Evolutionary conservation across 805 yeast genomes (phyloP).

Genomic region (Candida sonorensis): DNA sequence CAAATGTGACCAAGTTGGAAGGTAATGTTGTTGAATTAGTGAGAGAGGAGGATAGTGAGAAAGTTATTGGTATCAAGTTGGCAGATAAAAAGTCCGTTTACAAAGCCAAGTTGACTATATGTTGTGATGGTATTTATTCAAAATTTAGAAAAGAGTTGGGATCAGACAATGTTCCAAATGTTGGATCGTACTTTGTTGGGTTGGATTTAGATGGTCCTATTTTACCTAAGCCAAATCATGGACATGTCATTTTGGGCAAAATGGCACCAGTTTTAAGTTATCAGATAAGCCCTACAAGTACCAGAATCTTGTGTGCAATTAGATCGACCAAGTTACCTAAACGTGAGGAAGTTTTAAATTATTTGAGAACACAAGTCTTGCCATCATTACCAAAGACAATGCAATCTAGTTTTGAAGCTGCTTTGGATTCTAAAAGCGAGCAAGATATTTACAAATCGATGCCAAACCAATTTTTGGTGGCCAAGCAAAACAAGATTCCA

Average conservation of each 20-base stretch:
- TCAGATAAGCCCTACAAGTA: slow-evolving; percentile 76
- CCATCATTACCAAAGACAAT: slow-evolving; percentile 61
- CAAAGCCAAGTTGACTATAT: slow-evolving; percentile 59
- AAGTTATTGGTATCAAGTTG: slow-evolving; percentile 73
- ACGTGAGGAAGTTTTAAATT: slow-evolving; percentile 43
- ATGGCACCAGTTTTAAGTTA: slow-evolving; percentile 87
- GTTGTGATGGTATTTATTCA: slow-evolving; percentile 93
- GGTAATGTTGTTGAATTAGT: slow-evolving; percentile 74
- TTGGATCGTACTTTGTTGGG: slow-evolving; percentile 85
- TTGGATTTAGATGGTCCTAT: slow-evolving; percentile 65
- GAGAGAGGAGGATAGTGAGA: slow-evolving; percentile 36
- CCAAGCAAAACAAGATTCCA: slow-evolving; percentile 57
- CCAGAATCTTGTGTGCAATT: slow-evolving; percentile 86
- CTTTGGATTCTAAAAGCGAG: slow-evolving; percentile 39
- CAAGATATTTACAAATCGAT: slow-evolving; percentile 60
- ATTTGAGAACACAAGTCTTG: slow-evolving; percentile 53
- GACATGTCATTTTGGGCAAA: slow-evolving; percentile 83
- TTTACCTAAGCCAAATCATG: slow-evolving; percentile 70
- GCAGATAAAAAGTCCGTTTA: slow-evolving; percentile 38
- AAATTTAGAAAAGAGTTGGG: slow-evolving; percentile 76
- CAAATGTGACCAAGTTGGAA: slow-evolving; percentile 71
- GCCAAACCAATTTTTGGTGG: slow-evolving; percentile 92
- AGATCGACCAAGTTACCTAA: slow-evolving; percentile 71
- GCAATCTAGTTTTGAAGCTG: slow-evolving; percentile 61
- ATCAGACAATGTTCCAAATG: slow-evolving; percentile 52